These are phyloP conservation scores for Helicocarpus griseus DNA, from an alignment of 2,329 filamentous ascomycete species.

Conservation along the genomic window DNA sequence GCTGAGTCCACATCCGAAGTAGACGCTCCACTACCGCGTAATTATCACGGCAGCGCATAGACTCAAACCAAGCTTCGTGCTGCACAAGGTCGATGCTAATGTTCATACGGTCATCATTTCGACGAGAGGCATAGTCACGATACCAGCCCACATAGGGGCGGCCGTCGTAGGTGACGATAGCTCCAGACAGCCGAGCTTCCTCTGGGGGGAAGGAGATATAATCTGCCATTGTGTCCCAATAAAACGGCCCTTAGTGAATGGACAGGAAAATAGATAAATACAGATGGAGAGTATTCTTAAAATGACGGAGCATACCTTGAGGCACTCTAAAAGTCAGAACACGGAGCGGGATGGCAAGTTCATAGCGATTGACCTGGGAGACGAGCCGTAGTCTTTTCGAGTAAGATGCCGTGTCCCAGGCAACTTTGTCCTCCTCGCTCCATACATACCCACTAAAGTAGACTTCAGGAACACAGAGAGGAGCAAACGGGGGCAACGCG, in stretches of 20 bases:
- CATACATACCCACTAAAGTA: background rate
- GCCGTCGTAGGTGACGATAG: constrained; percentile 4
- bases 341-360: background rate
- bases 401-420: constrained; percentile 3
- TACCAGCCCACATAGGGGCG: constrained; percentile 6
- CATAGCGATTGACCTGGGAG: background rate
- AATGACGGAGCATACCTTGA: background rate
- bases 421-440: constrained; percentile 1
- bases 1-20: constrained; percentile 4
- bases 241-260: background rate
- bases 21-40: constrained; percentile 2
- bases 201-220: constrained; percentile 2
- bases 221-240: background rate
- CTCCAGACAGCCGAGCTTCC: constrained; percentile 1
- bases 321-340: background rate
- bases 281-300: background rate
- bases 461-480: constrained; percentile 2
- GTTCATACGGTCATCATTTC: background rate
- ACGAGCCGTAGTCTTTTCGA: background rate
- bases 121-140: constrained; percentile 4
- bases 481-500: background rate
- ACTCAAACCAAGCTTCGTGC: constrained; percentile 2
- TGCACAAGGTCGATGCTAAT: constrained; percentile 1
- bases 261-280: background rate
- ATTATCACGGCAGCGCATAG: constrained; percentile 4